Conservation (phyloP, 208 protist species). For the Balamuthia mandrillaris region DNA sequence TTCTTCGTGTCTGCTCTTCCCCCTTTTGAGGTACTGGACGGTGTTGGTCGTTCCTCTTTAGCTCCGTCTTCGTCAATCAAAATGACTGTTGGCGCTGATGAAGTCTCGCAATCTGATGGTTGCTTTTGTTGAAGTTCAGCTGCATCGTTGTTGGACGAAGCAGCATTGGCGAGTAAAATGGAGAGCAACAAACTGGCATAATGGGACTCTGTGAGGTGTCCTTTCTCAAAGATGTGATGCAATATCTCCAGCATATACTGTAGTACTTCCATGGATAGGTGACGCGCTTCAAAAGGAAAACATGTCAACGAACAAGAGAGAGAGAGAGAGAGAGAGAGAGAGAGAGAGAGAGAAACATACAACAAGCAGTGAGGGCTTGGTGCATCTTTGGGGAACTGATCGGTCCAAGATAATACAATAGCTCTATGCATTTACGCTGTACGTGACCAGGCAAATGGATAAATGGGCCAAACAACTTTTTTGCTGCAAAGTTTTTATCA, state of each 20-base stretch:
- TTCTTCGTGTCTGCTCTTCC: no score
- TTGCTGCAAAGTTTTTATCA: background rate
- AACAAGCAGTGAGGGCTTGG: slow-evolving; percentile 28
- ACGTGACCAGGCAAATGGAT: background rate
- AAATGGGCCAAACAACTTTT: background rate
- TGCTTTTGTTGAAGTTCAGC: no score
- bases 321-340: background rate
- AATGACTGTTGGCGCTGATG: no score
- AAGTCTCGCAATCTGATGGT: no score
- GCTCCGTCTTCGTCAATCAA: no score
- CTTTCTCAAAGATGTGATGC: no score
- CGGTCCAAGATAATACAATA: background rate
- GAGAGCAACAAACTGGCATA: no score
- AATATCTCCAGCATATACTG: slow-evolving; percentile 27
- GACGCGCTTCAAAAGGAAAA: background rate
- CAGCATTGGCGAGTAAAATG: no score
- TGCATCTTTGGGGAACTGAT: background rate
- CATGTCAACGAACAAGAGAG: background rate
- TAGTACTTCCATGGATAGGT: background rate
- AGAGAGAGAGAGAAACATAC: background rate
- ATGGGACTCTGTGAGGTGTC: no score
- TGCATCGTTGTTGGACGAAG: no score
- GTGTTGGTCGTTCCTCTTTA: no score
- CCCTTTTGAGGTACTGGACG: no score
- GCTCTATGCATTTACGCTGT: background rate